Conservation (phyloP, 768 basidiomycete species). For the Hysterangium stoloniferum region DNA sequence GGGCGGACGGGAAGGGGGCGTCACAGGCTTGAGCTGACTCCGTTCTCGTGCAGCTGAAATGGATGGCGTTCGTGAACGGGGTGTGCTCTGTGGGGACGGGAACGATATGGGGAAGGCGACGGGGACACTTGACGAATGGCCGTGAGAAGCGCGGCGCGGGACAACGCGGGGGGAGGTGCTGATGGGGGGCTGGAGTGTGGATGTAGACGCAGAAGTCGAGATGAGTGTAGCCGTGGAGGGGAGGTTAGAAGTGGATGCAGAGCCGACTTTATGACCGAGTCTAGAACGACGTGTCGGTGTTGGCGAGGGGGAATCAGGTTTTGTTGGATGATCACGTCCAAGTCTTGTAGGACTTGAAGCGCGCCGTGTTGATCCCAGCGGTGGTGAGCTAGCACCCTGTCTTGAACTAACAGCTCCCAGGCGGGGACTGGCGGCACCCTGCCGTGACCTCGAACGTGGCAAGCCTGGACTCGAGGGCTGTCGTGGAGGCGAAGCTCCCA, state of each 20-base stretch:
- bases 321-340: too few species aligned
- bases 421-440: too few species aligned
- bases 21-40: background rate
- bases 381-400: too few species aligned
- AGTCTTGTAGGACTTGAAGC: background rate
- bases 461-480: too few species aligned
- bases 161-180: background rate
- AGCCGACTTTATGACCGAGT: background rate
- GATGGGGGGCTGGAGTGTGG: background rate
- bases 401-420: too few species aligned
- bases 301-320: too few species aligned
- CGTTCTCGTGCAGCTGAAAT: conserved; percentile 1
- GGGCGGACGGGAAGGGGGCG: background rate
- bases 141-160: background rate
- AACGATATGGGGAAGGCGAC: background rate
- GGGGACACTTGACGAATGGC: conserved; percentile 5
- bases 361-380: too few species aligned
- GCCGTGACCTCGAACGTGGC: too few species aligned
- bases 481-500: too few species aligned
- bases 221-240: background rate
- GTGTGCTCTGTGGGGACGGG: too few species aligned
- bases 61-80: too few species aligned
- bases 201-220: background rate
- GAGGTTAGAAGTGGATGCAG: background rate
- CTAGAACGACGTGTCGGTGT: too few species aligned